Base-by-base conservation (phyloP, 1,284 basidiomycete species). In the Cryptococcus sp. region DNA sequence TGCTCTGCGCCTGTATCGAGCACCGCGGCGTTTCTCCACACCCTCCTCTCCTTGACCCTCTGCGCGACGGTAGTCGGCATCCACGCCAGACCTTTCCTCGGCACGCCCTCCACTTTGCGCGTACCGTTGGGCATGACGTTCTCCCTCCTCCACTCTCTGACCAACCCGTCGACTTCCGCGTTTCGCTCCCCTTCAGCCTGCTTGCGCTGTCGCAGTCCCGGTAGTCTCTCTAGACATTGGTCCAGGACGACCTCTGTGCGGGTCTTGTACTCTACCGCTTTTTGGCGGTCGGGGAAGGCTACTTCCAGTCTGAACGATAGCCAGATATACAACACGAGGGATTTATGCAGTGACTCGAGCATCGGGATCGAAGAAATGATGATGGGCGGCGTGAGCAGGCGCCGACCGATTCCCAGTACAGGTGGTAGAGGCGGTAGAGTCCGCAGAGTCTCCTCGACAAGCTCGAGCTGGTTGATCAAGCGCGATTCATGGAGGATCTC, bases 241-340 rank as follows among this genome's bases (percentile, higher is more conserved):
- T 91, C 86, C 69, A 95, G 83, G 13, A 83, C 86, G 27, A 73
- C 72, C 77, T 96, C 91, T 5, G 86, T 81, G 38, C 86, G 79
- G n/a, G 72, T 72, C 75, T 92, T 92, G 54, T 89, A 69, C 46
- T 73, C 76, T 5, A 78, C 70, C 1, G 85, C 87, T 43, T 82
- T 77, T 11, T 80, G 75, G 35, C 83, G 79, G 39, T 89, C 83
- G 17, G 84, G 80, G 74, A 91, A 98, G 13, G 86, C 83, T 48
- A 93, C 81, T 0, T 86, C 84, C 50, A 87, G 83, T n/a, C 94
- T 86, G 77, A 86, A 88, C 22, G 83, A 83, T 58, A 96, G 82
- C 95, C 95, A 99, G 54, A 92, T 81, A 76, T 98, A 98, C 19
- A 90, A 68, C 17, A 89, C 86, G 25, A 94, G 73, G n/a, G 85